phyloP scores from a whole-genome alignment of 257 asterid genomes.

The Solanum appendiculatum region DNA sequence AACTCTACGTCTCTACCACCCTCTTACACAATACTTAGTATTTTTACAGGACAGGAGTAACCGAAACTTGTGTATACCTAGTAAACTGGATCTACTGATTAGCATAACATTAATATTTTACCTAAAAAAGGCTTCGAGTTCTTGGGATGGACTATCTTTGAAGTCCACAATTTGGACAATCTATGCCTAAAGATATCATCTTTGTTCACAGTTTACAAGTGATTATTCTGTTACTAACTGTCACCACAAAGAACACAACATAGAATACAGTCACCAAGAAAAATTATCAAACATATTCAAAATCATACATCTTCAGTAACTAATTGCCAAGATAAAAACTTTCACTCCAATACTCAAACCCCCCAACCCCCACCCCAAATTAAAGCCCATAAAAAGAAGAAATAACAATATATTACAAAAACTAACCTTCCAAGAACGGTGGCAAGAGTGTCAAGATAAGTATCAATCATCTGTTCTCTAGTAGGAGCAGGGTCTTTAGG shows the following conservation, averaged over 20 bases:
- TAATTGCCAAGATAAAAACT: neutral
- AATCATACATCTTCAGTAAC: neutral
- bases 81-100: neutral
- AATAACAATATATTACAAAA: neutral
- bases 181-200: neutral
- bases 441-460: constrained; percentile 86
- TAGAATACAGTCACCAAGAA: neutral
- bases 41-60: neutral
- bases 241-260: neutral
- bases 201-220: neutral
- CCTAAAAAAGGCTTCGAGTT: neutral
- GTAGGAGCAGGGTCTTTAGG: constrained; percentile 98
- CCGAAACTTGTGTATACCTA: neutral
- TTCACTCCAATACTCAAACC: neutral
- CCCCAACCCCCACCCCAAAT: too few species aligned
- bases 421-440: constrained; percentile 82
- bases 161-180: neutral
- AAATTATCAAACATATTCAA: neutral
- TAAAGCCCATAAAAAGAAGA: neutral
- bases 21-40: neutral
- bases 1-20: neutral
- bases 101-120: neutral
- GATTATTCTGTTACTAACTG: neutral
- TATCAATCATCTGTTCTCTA: constrained; percentile 96
- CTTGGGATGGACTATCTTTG: neutral